Evolutionary conservation across 495 filamentous ascomycete species (phyloP), one percentile per base, ranked within the genome.

Genomic region (Talaromyces liani): DNA sequence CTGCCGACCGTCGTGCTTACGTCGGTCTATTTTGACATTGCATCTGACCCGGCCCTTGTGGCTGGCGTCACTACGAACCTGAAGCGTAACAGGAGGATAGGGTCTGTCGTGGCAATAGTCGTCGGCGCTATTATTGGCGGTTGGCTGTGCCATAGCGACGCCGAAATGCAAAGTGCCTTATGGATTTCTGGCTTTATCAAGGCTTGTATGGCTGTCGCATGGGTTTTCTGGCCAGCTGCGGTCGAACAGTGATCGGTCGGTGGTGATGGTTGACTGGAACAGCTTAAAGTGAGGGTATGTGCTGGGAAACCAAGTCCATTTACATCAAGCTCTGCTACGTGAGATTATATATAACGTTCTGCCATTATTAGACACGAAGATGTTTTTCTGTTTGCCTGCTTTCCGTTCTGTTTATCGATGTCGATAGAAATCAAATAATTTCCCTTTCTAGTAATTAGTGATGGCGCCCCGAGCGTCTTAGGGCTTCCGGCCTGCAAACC

Each of bases 1-100:
- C 81, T 92, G 51, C 89, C 89, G 10, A 88, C 86, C 1, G 88
- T 87, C 29, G 89, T 92, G 7, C 70, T 91, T 65, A 91, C 89
- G 3, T 87, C 81, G 62, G 77, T 90, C 18, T 85, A 91, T 63
- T 88, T 84, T 67, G 88, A 90, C 65, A 71, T 91, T 58, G 80
- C 83, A 6, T 84, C 82, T 16, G 84, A 89, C 63, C 82, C 84
- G 16, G 73, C 78, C 31, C 67, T 88, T 10, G 61, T 79, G 0
- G 74, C 69, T 7, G 72, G 73, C 25, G 73, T 79, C 9, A 72
- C 66, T 41, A 67, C 77, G 57, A 90, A 89, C 65, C 77, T 78
- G 1, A 89, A 89, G 75, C 78, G 87, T 39, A 88, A 90, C 71
- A 73, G 87, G 18, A 77, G 89, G 20, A 68, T 85, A 9, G 79